These are phyloP conservation scores for Hypomyces perniciosus DNA, from an alignment of 2,329 filamentous ascomycete genomes.

Conservation along the genomic window DNA sequence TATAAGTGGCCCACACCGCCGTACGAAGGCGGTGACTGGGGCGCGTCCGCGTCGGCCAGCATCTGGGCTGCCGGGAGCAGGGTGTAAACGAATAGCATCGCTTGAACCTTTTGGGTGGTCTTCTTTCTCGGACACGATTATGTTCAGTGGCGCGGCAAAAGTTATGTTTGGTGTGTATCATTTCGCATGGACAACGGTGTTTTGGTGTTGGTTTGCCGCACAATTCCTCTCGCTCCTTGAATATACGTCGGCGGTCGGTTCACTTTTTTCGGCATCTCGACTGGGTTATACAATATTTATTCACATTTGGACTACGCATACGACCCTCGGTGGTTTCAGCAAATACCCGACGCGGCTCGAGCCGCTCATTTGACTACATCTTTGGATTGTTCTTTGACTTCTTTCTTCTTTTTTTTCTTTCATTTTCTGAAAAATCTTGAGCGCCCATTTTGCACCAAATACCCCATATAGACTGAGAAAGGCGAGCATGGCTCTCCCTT, in stretches of 20 bases:
- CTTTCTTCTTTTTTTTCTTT: constrained; percentile 8
- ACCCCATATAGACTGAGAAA: constrained; percentile 33
- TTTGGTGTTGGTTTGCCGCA: constrained; percentile 16
- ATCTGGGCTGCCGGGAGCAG: constrained; percentile 68
- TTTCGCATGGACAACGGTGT: constrained; percentile 17
- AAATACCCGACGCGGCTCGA: constrained; percentile 24
- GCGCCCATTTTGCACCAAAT: constrained; percentile 28
- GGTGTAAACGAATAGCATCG: constrained; percentile 37
- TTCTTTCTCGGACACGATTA: constrained; percentile 16
- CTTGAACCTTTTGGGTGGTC: background rate
- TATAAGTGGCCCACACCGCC: constrained; percentile 92
- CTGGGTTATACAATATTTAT: constrained; percentile 24
- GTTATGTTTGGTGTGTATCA: constrained; percentile 11
- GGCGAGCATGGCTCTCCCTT: constrained; percentile 21
- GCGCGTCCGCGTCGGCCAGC: constrained; percentile 71
- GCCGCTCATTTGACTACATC: constrained; percentile 18
- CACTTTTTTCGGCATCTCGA: constrained; percentile 18
- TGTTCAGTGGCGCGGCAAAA: constrained; percentile 17
- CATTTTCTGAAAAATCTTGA: constrained; percentile 12
- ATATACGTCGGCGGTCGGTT: constrained; percentile 18
- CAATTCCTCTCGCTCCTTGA: constrained; percentile 13
- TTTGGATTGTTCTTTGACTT: constrained; percentile 9
- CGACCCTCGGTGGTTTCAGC: constrained; percentile 17
- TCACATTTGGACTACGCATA: constrained; percentile 11
- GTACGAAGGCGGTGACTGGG: constrained; percentile 92